These are phyloP conservation scores for Xylaria sp. DNA, from an alignment of 2,329 filamentous ascomycete genomes.

Conservation along the genomic window DNA sequence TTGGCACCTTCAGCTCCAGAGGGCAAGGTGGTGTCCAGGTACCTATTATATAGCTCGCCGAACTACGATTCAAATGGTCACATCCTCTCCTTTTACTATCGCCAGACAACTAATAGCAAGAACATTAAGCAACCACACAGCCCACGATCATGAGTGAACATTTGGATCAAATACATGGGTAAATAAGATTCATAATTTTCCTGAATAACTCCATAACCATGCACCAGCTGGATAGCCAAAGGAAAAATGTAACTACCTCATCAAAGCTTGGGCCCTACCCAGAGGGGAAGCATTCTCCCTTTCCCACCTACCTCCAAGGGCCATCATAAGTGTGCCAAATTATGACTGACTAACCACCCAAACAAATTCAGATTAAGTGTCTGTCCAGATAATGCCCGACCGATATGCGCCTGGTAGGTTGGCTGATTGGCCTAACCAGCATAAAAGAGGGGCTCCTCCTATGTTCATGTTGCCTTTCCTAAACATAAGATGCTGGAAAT, in stretches of 20 bases:
- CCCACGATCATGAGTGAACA: not conserved
- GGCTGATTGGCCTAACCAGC: not conserved
- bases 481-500: not conserved
- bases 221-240: slow-evolving; percentile 10
- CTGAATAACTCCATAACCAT: slow-evolving; percentile 20
- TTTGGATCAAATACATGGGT: not conserved
- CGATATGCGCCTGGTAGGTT: not conserved
- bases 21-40: no score
- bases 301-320: not conserved
- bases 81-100: no score
- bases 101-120: no score
- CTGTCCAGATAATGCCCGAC: not conserved
- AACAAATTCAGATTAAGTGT: slow-evolving; percentile 11
- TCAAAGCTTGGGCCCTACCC: not conserved
- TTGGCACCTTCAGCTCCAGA: no score
- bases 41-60: no score
- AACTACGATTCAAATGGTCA: no score
- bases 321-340: not conserved
- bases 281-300: slow-evolving; percentile 14
- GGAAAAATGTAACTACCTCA: not conserved
- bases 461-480: slow-evolving; percentile 7
- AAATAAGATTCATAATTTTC: slow-evolving; percentile 1
- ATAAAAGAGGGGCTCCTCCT: not conserved
- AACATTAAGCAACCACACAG: not conserved
- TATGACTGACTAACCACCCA: slow-evolving; percentile 4